Conservation (phyloP, 2,329 filamentous ascomycete species). For the Aspergillus aculeatus region DNA sequence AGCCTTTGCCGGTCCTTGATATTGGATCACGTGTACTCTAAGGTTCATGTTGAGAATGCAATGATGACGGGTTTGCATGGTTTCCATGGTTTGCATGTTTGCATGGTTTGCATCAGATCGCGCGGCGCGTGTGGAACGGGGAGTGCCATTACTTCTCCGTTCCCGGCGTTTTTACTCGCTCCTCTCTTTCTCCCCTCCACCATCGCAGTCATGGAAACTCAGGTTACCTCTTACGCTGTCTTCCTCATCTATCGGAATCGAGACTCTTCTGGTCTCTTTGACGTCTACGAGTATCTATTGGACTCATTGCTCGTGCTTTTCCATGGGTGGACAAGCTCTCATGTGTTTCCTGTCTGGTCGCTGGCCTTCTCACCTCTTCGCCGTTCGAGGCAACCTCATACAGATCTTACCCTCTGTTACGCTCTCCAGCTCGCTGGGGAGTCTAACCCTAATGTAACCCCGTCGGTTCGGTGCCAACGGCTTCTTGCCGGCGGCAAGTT, state of each 20-base stretch:
- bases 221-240: constrained; percentile 7
- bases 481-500: constrained; percentile 42
- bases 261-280: neutral
- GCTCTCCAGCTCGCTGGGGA: constrained; percentile 75
- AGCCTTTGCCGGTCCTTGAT: too few species aligned
- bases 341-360: constrained; percentile 5
- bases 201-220: constrained; percentile 3
- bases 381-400: constrained; percentile 44
- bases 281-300: neutral
- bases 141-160: neutral
- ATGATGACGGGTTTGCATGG: neutral
- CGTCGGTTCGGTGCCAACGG: constrained; percentile 65
- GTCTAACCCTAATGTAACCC: constrained; percentile 83
- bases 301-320: neutral
- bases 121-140: neutral
- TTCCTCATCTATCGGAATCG: constrained; percentile 3
- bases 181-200: neutral
- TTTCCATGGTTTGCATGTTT: neutral
- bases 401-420: constrained; percentile 68
- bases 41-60: too few species aligned
- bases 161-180: neutral
- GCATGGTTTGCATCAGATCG: neutral
- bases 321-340: neutral
- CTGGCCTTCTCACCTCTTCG: constrained; percentile 40
- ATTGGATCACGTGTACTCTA: too few species aligned